Percentiles rank a stretch among this genome's conserved stretches.
phyloP scores from a whole-genome alignment of 1,139 yeast genomes.

The Pichia sp. region DNA sequence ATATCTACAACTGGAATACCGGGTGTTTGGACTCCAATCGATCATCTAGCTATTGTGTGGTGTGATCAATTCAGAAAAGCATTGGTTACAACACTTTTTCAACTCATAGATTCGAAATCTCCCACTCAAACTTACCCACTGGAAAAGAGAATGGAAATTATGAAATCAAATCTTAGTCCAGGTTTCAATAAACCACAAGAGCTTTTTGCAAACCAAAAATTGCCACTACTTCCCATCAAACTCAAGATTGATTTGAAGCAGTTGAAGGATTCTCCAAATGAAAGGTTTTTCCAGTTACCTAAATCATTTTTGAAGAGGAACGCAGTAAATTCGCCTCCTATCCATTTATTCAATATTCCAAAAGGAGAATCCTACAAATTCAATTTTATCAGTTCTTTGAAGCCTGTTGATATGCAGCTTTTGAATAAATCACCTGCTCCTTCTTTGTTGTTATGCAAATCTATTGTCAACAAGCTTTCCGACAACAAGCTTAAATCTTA shows the following conservation, averaged over 20 bases:
- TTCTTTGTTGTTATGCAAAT: conserved; percentile 26
- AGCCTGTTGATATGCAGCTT: conserved; percentile 21
- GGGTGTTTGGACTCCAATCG: conserved; percentile 88
- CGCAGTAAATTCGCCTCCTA: conserved; percentile 20
- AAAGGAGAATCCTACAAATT: conserved; percentile 25
- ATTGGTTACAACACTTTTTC: conserved; percentile 53
- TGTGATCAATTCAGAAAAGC: conserved; percentile 76
- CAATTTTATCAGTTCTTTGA: conserved; percentile 25
- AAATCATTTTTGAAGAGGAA: conserved; percentile 18
- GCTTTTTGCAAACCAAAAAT: conserved; percentile 25
- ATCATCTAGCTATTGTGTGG: conserved; percentile 96
- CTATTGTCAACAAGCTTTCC: conserved; percentile 11
- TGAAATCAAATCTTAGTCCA: conserved; percentile 45
- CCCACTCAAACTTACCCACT: conserved; percentile 45
- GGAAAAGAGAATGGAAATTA: conserved; percentile 47
- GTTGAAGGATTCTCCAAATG: conserved; percentile 26
- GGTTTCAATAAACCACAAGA: conserved; percentile 34
- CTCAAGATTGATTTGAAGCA: conserved; percentile 32
- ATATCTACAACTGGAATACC: conserved; percentile 85
- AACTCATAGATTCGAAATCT: conserved; percentile 41
- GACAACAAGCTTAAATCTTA: neutral
- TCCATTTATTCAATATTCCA: conserved; percentile 29
- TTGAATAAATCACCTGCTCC: conserved; percentile 20
- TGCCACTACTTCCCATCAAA: conserved; percentile 21
- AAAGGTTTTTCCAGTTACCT: conserved; percentile 24